Evolutionary conservation across 495 filamentous ascomycete genomes (phyloP), one percentile per base, ranked within the genome.

Genomic region (Penicillium silybi): DNA sequence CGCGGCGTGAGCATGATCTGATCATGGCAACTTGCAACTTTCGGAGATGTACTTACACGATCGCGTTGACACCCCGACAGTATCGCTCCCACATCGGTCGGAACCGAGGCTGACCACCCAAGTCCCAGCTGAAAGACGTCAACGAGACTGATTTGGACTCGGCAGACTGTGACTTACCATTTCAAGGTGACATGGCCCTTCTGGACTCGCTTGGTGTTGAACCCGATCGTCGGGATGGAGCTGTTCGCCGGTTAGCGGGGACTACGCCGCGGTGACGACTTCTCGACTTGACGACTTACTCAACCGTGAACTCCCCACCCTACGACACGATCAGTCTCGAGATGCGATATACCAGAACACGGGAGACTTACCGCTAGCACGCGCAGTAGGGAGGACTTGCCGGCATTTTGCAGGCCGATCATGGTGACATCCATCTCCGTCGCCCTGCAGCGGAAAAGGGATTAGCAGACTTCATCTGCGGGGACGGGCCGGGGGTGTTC

Each of bases 341-440:
- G 19, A 47, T 37, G 11, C 26, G 15, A 42, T 1, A 44, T 9
- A 40, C 16, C 29, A 32, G 17, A 39, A 15, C n/a, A 16, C 37
- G 17, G 27, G 50, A 52, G 57, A 77, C 87, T 77, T 83, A 98
- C 93, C 74, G 93, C 91, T 53, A 98, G 75, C 52, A 98, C 93
- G 47, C 92, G 82, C 67, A 97, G 78, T 66, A 98, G 71, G 29
- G 92, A 97, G 42, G 93, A 97, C 74, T 98, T 98, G 54, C 93
- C 93, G 46, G 93, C 93, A 75, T 98, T 98, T 68, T 98, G 93
- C 68, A 98, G 76, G 20, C 93, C 93, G 76, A 98, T 95, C 90
- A 98, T 96, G 54, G 93, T 98, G 69, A 98, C 90, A 70, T 98
- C 92, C 90, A 98, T 96, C 79, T 98, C 93, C 35, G 90, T 96